phyloP scores from a whole-genome alignment of 768 basidiomycete species.

The Pleurotus sapidus region DNA sequence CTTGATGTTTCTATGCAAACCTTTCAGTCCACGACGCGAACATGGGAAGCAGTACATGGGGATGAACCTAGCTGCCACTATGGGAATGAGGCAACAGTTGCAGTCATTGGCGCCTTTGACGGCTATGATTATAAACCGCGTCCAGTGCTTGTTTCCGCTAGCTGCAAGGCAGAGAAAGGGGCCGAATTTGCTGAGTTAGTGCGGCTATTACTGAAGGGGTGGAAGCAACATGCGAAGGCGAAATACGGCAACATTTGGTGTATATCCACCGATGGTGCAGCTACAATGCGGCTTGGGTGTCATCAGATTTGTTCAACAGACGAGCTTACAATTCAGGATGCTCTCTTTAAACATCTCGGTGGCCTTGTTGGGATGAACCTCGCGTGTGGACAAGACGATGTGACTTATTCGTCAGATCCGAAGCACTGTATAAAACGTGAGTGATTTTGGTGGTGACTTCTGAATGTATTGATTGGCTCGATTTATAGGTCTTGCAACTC shows the following conservation, averaged over 20 bases:
- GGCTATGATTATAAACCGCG: neutral
- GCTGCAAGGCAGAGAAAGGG: slow-evolving; percentile 12
- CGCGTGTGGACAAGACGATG: slow-evolving; percentile 4
- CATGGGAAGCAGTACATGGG: slow-evolving; percentile 2
- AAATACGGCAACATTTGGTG: slow-evolving; percentile 8
- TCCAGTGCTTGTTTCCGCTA: slow-evolving; percentile 12
- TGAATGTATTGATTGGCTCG: no score
- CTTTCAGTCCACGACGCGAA: neutral
- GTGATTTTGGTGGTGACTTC: no score
- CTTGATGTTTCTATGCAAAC: neutral
- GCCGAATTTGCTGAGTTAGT: neutral
- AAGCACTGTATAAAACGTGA: slow-evolving; percentile 16
- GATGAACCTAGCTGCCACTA: slow-evolving; percentile 3
- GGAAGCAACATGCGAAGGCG: neutral
- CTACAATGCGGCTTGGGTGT: slow-evolving; percentile 2
- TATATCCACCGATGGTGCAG: slow-evolving; percentile 13
- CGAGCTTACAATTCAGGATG: neutral
- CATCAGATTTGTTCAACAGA: slow-evolving; percentile 7
- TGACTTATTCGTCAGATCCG: slow-evolving; percentile 11
- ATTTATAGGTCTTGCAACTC: no score
- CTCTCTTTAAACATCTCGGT: slow-evolving; percentile 7
- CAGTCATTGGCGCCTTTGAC: neutral
- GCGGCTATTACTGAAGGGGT: neutral
- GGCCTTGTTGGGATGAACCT: slow-evolving; percentile 13
- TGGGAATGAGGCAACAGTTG: slow-evolving; percentile 5